A percentile compares a stretch with the other conserved stretches of the same genome.
phyloP scores from a whole-genome alignment of 257 asterid genomes.

The Marsdenia floribunda region DNA sequence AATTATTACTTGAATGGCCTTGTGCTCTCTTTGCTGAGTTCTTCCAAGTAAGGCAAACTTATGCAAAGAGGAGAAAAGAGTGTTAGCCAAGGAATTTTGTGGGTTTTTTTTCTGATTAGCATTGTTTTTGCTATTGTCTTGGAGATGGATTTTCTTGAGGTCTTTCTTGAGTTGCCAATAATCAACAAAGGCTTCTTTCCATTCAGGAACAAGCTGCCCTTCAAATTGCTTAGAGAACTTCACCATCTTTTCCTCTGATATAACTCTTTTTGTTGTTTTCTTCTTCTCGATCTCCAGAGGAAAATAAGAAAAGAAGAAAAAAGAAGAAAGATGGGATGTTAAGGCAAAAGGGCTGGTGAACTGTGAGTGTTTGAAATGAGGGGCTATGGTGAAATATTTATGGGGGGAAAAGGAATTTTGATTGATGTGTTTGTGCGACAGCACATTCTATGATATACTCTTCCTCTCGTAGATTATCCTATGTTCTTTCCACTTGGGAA shows the following conservation, averaged over 20 bases:
- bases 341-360: conserved; percentile 1
- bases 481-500: conserved; percentile 59
- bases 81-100: conserved; percentile 15
- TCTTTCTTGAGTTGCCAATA: conserved; percentile 74
- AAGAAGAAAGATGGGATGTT: conserved; percentile 2
- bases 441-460: conserved; percentile 66
- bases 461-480: conserved; percentile 37
- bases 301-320: no score
- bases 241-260: conserved; percentile 44
- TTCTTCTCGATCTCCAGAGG: neutral
- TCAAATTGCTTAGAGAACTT: conserved; percentile 86
- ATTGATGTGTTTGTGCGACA: conserved; percentile 32
- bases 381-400: conserved; percentile 41
- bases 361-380: conserved; percentile 25
- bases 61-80: conserved; percentile 30
- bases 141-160: conserved; percentile 57
- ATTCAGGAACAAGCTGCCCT: conserved; percentile 82
- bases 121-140: conserved; percentile 18
- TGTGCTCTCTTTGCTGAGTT: conserved; percentile 39
- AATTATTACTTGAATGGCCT: conserved; percentile 50
- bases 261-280: no score
- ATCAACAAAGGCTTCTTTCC: conserved; percentile 96
- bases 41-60: conserved; percentile 36
- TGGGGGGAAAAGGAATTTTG: conserved; percentile 41
- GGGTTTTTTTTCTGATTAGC: conserved; percentile 14